Conservation (phyloP, 2,329 filamentous ascomycete genomes). For the Fusarium sp. region DNA sequence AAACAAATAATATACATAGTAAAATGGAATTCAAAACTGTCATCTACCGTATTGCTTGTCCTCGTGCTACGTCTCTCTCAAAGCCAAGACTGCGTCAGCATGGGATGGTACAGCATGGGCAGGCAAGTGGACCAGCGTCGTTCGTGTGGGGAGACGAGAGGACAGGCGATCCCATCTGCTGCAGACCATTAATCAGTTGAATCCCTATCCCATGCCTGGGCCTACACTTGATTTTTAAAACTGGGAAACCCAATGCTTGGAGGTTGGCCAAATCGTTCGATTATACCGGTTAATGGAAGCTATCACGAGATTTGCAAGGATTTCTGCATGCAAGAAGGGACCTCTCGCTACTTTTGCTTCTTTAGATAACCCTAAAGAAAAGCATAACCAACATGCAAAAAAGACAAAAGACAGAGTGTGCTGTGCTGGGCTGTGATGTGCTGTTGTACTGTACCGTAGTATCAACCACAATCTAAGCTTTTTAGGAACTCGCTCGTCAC, state of each 20-base stretch:
- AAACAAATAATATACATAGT: background rate
- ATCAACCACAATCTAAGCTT: conserved; percentile 8
- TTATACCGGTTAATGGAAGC: conserved; percentile 8
- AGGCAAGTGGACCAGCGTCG: conserved; percentile 12
- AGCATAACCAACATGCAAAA: background rate
- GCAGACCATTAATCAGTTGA: background rate
- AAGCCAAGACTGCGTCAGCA: conserved; percentile 1
- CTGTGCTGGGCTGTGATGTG: background rate
- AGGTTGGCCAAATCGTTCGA: conserved; percentile 23
- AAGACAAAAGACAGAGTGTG: background rate
- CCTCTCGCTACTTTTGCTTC: background rate
- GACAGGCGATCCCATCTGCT: conserved; percentile 4
- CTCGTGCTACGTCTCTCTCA: background rate
- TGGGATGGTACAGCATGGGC: background rate
- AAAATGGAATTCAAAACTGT: background rate
- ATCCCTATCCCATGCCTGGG: background rate
- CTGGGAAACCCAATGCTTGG: background rate
- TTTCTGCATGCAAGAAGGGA: conserved; percentile 26
- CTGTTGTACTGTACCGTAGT: background rate
- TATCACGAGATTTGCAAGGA: conserved; percentile 7
- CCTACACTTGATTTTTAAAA: background rate
- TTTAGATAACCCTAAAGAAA: background rate
- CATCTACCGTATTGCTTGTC: conserved; percentile 10
- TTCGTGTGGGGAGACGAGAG: conserved; percentile 27
- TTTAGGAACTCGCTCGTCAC: conserved; percentile 6